These are phyloP conservation scores for Hypoxylon subgilvum DNA, from an alignment of 495 filamentous ascomycete species.

Conservation along the genomic window DNA sequence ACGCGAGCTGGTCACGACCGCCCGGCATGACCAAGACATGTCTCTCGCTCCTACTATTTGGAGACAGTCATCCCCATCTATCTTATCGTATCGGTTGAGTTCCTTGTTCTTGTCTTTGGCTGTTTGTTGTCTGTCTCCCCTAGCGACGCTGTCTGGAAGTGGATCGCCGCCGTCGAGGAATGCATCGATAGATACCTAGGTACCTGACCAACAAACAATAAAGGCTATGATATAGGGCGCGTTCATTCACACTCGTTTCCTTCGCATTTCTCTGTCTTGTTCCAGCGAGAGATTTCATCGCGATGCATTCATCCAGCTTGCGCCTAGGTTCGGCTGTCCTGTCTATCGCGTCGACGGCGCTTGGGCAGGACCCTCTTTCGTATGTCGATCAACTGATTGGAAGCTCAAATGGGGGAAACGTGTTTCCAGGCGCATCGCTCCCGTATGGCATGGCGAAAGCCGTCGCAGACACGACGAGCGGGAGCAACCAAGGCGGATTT, in stretches of 20 bases:
- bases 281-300: conserved; percentile 11
- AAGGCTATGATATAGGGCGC: conserved; percentile 9
- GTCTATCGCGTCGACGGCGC: conserved; percentile 15
- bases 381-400: conserved; percentile 66
- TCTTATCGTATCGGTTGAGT: conserved; percentile 22
- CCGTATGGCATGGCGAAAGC: conserved; percentile 82
- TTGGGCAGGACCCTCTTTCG: conserved; percentile 34
- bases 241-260: conserved; percentile 23
- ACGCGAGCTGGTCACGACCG: conserved; percentile 29
- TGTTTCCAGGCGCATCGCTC: conserved; percentile 75
- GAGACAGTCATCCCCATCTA: conserved; percentile 7
- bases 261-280: conserved; percentile 11
- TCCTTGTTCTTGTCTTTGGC: neutral
- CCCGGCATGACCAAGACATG: conserved; percentile 30
- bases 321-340: conserved; percentile 20
- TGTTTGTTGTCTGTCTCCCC: conserved; percentile 14
- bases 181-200: conserved; percentile 12
- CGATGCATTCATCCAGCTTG: conserved; percentile 29
- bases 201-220: neutral
- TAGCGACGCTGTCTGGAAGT: neutral
- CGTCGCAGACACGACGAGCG: conserved; percentile 70
- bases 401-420: conserved; percentile 69
- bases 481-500: conserved; percentile 74
- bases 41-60: conserved; percentile 27
- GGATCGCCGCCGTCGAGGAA: conserved; percentile 18